Conservation (phyloP, 75 land plant genomes). For the Pinus taeda region DNA sequence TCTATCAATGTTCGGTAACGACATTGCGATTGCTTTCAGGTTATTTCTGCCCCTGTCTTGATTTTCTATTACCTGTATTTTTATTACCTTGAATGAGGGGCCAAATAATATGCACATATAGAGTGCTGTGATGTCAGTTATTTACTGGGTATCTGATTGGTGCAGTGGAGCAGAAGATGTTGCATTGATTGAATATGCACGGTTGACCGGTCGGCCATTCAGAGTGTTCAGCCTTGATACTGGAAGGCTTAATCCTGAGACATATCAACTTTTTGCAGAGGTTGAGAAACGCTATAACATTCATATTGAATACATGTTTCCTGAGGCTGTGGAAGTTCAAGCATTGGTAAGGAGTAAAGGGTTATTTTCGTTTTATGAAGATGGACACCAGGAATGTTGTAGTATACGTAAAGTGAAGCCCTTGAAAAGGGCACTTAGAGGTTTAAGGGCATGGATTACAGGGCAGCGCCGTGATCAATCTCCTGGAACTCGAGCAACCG, state of each 20-base stretch:
- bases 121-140: neutral
- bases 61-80: too few species aligned
- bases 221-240: constrained; percentile 90
- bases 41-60: constrained; percentile 7
- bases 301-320: constrained; percentile 92
- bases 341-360: constrained; percentile 78
- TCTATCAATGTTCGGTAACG: constrained; percentile 70
- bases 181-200: constrained; percentile 82
- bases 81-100: neutral
- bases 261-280: constrained; percentile 63
- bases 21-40: constrained; percentile 99
- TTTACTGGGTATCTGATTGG: neutral
- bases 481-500: constrained; percentile 81
- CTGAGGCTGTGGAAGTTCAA: constrained; percentile 88
- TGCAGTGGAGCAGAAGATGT: constrained; percentile 95
- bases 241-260: constrained; percentile 84
- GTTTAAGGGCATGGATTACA: constrained; percentile 89
- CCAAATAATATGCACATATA: neutral
- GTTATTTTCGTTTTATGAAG: constrained; percentile 90
- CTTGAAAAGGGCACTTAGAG: constrained; percentile 70
- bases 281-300: constrained; percentile 93
- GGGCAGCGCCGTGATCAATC: constrained; percentile 96
- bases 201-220: constrained; percentile 70
- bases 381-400: constrained; percentile 98
- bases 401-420: constrained; percentile 83